Evolutionary conservation across 2,329 filamentous ascomycete species (phyloP).

Genomic region (Neurospora crassa): DNA sequence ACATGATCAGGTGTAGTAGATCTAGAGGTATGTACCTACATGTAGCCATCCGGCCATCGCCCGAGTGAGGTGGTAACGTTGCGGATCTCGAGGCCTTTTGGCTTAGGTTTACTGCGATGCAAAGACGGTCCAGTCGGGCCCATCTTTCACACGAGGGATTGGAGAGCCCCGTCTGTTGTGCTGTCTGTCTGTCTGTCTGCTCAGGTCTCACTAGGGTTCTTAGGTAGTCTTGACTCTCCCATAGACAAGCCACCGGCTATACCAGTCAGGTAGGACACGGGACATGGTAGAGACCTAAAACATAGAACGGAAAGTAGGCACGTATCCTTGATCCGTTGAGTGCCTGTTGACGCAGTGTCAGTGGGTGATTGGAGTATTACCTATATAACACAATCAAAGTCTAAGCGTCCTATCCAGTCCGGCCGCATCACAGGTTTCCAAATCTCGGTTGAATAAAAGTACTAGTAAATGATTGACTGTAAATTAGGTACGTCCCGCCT

Average conservation of each 20-base stretch:
- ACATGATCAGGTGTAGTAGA: no score
- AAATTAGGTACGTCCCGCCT: neutral
- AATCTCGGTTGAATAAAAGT: neutral
- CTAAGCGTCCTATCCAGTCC: no score
- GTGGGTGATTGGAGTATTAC: neutral
- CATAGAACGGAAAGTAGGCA: neutral
- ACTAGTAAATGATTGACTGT: neutral
- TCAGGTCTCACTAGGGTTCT: neutral
- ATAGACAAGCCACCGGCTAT: neutral
- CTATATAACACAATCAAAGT: neutral
- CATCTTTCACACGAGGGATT: neutral
- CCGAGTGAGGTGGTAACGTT: neutral
- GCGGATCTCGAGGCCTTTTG: neutral
- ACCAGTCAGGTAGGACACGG: no score
- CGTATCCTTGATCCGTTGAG: neutral
- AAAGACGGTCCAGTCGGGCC: neutral
- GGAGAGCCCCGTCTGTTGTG: no score
- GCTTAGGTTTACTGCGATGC: neutral
- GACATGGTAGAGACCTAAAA: no score
- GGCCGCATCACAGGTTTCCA: no score
- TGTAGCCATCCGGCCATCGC: no score
- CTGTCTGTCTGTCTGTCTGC: neutral
- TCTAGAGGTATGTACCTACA: no score
- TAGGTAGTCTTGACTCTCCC: neutral
- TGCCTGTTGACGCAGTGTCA: neutral